Conservation (phyloP, 768 basidiomycete genomes). For the Calvatia gigantea region DNA sequence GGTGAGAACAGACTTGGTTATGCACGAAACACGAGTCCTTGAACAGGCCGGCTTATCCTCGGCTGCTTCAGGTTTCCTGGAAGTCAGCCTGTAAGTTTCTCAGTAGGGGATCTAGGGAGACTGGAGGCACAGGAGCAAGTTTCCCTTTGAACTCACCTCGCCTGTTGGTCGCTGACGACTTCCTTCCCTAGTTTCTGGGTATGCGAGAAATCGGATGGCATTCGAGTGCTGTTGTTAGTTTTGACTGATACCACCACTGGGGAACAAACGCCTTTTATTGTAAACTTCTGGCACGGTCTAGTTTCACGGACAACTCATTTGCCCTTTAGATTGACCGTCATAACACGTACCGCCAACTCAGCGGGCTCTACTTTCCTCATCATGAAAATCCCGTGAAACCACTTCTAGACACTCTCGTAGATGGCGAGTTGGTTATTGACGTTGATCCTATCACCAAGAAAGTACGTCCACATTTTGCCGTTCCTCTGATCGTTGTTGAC, state of each 20-base stretch:
- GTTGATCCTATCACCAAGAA: conserved; percentile 70
- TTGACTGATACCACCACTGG: conserved; percentile 49
- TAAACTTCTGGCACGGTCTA: conserved; percentile 32
- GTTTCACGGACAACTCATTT: background rate
- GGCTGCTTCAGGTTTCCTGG: conserved; percentile 76
- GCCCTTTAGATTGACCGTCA: conserved; percentile 85
- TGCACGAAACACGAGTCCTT: background rate
- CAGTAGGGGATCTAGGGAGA: conserved; percentile 59
- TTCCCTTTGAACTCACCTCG: background rate
- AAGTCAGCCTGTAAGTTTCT: conserved; percentile 93
- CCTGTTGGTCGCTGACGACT: background rate
- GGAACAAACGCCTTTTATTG: conserved; percentile 70
- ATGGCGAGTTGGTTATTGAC: conserved; percentile 94
- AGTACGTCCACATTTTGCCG: conserved; percentile 38
- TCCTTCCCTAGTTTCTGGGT: conserved; percentile 83
- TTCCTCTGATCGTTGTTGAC: conserved; percentile 4
- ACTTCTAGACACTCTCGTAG: conserved; percentile 78
- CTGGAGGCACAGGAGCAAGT: conserved; percentile 83
- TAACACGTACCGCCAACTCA: conserved; percentile 73
- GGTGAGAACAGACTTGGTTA: conserved; percentile 36
- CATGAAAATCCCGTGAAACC: conserved; percentile 67
- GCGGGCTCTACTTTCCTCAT: conserved; percentile 87
- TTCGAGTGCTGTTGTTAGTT: conserved; percentile 86
- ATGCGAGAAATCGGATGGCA: conserved; percentile 96
- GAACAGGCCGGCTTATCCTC: conserved; percentile 9